These are phyloP conservation scores for Melampsora larici-populina DNA, from an alignment of 1,284 basidiomycete genomes.

Conservation along the genomic window DNA sequence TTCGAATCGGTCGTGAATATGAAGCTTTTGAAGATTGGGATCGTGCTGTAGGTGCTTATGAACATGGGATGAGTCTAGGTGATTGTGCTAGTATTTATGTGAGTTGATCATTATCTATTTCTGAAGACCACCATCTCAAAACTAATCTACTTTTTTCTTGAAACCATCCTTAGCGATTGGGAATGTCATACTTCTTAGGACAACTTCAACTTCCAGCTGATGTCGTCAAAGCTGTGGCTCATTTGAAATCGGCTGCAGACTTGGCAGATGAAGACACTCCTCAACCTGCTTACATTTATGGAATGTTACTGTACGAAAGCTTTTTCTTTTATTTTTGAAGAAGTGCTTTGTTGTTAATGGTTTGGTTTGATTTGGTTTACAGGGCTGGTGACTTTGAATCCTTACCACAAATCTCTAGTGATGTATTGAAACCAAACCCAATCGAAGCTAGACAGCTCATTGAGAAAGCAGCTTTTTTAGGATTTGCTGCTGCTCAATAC, in stretches of 20 bases:
- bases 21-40: constrained; percentile 73
- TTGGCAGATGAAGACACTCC: constrained; percentile 67
- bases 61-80: constrained; percentile 67
- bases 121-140: neutral
- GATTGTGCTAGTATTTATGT: constrained; percentile 77
- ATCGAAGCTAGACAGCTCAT: constrained; percentile 54
- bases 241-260: constrained; percentile 73
- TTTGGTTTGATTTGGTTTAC: constrained; percentile 58
- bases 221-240: constrained; percentile 63
- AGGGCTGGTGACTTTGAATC: constrained; percentile 48
- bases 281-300: constrained; percentile 75
- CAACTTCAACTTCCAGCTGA: constrained; percentile 69
- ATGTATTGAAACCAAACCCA: constrained; percentile 54
- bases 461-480: constrained; percentile 77
- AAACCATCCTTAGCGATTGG: constrained; percentile 68
- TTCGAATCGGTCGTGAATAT: constrained; percentile 82
- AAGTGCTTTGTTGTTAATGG: constrained; percentile 56
- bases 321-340: constrained; percentile 55
- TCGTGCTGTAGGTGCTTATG: constrained; percentile 76
- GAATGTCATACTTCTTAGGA: constrained; percentile 83
- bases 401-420: constrained; percentile 58
- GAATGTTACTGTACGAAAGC: constrained; percentile 76
- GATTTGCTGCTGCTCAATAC: constrained; percentile 84
- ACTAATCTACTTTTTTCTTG: constrained; percentile 22
- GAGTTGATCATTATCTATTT: constrained; percentile 53